Evolutionary conservation across 108 stramenopile species (phyloP), one percentile per base, ranked within the genome.

Genomic region (Conticribra guillardii): DNA sequence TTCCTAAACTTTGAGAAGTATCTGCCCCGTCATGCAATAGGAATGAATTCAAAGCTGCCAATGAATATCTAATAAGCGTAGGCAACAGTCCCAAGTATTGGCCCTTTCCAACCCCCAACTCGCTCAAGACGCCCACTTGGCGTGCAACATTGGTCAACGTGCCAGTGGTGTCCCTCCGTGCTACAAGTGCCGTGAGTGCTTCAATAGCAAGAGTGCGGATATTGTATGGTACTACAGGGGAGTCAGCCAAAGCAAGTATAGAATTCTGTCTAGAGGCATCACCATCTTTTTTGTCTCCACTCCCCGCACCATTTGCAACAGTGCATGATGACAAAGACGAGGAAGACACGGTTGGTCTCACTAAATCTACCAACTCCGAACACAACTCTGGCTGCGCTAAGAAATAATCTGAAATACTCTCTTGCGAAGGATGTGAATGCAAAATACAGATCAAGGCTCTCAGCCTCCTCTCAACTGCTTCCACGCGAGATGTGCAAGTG

Each of bases 41-140:
- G 52, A 88, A 85, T 3, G 85, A 67, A 64, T 76, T 79, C 55
- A 94, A 76, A 48, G 90, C 81, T 7, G 94, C 88, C 64, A 96
- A 76, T 8, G 92, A 89, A 70, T 87, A 89, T 15, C 97, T 87
- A 56, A 97, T 83, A 60, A 97, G 84, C n/a, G 92, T 84, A 31
- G 97, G 96, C 23, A 97, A 82, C 18, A 96, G 74, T 16, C 97
- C 96, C 65, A 93, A 58, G 76, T 94, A 95, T 69, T 91, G 86
- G 14, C 97, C 96, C 60, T 96, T 94, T 8, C 87, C 96, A 41
- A 97, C 92, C 3, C 97, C 97, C 22, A 97, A 85, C 63, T 97
- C 96, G n/a, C 56, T 73, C 55, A 97, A 64, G 26, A 96, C 92
- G 69, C 95, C 92, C 8, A 90, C 84, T 69, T 91, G 86, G 19